Percentiles rank a stretch among this genome's conserved stretches.
Conservation (phyloP, 163 green algal genomes). For the Prototheca wickerhamii region DNA sequence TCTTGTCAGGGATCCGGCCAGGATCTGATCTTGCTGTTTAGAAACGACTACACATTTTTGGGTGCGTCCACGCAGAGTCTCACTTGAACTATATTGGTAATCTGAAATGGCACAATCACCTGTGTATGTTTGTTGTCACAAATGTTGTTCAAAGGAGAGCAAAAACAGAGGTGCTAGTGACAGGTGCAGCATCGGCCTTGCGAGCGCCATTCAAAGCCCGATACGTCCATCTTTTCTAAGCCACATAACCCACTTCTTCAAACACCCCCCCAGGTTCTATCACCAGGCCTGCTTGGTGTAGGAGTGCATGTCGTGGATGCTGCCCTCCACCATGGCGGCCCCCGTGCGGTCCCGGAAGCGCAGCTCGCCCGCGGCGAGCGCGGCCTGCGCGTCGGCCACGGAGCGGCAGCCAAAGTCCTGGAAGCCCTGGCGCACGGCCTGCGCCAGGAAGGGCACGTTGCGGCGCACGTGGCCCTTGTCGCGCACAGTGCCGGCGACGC, state of each 20-base stretch:
- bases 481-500: conserved; percentile 82
- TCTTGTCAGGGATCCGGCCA: too few relatives aligned
- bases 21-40: too few relatives aligned
- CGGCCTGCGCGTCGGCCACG: conserved; percentile 38
- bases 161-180: too few relatives aligned
- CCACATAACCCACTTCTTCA: neutral
- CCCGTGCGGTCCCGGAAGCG: conserved; percentile 76
- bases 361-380: conserved; percentile 58
- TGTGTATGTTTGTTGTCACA: too few relatives aligned
- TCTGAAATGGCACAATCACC: too few relatives aligned
- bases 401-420: conserved; percentile 77
- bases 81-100: too few relatives aligned
- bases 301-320: conserved; percentile 90
- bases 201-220: too few relatives aligned
- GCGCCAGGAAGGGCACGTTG: conserved; percentile 62
- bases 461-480: conserved; percentile 79
- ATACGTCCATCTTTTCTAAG: neutral
- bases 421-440: conserved; percentile 84
- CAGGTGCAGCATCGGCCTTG: too few relatives aligned
- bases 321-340: conserved; percentile 85
- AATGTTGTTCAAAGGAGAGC: too few relatives aligned
- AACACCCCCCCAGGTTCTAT: neutral
- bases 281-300: conserved; percentile 90
- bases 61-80: too few relatives aligned
- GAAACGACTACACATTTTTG: too few relatives aligned